Conservation (phyloP, 2,329 filamentous ascomycete species). For the Pseudopyrenochaeta lycopersici region DNA sequence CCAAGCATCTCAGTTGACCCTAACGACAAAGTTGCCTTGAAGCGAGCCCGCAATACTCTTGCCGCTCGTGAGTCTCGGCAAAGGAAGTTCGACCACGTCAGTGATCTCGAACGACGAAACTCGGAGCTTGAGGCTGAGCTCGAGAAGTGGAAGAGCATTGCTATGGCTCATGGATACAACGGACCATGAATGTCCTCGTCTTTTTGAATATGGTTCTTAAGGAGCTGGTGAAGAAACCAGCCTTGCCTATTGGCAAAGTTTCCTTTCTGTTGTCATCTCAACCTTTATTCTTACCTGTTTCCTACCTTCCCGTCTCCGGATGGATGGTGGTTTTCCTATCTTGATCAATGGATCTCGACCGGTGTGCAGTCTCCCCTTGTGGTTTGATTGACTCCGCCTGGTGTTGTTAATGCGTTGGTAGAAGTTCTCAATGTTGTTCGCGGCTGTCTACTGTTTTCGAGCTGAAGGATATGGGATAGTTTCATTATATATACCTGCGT, state of each 20-base stretch:
- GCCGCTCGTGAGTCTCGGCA: slow-evolving; percentile 93
- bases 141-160: slow-evolving; percentile 54
- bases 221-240: slow-evolving; percentile 50
- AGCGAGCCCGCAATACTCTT: slow-evolving; percentile 92
- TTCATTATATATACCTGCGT: slow-evolving; percentile 26
- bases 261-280: slow-evolving; percentile 15
- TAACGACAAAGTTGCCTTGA: slow-evolving; percentile 79
- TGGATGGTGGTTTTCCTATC: slow-evolving; percentile 18
- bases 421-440: slow-evolving; percentile 1
- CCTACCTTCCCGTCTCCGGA: slow-evolving; percentile 7
- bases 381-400: slow-evolving; percentile 51
- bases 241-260: slow-evolving; percentile 36
- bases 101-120: slow-evolving; percentile 78
- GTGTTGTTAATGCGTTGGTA: slow-evolving; percentile 25
- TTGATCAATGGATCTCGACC: slow-evolving; percentile 24
- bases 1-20: slow-evolving; percentile 81
- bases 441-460: slow-evolving; percentile 10
- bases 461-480: slow-evolving; percentile 23
- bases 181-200: slow-evolving; percentile 44
- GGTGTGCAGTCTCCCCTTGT: slow-evolving; percentile 46
- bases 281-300: slow-evolving; percentile 7
- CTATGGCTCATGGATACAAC: slow-evolving; percentile 48
- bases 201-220: slow-evolving; percentile 39
- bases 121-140: slow-evolving; percentile 67
- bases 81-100: slow-evolving; percentile 80